Evolutionary conservation across 2,329 filamentous ascomycete species (phyloP).

Genomic region (Amesomyces nigricolor): DNA sequence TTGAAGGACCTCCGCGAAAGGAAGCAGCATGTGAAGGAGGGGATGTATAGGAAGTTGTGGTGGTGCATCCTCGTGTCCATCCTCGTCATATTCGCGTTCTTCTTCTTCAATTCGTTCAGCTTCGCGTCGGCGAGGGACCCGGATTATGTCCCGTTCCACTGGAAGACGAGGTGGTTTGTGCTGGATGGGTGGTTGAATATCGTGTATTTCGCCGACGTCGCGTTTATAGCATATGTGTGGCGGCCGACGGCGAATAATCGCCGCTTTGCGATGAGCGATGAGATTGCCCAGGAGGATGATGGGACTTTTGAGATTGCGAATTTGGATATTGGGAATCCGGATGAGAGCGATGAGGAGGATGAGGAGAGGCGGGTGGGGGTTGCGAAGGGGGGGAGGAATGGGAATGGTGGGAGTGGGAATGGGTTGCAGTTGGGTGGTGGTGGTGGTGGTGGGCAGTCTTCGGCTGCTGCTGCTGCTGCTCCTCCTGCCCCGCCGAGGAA

Average conservation of each 20-base stretch:
- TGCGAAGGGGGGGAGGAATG: slow-evolving; percentile 12
- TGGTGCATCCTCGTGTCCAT: slow-evolving; percentile 94
- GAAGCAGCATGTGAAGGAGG: slow-evolving; percentile 86
- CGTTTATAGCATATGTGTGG: slow-evolving; percentile 93
- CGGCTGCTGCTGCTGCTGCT: not conserved
- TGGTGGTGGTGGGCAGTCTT: not conserved
- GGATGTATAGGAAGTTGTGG: slow-evolving; percentile 98
- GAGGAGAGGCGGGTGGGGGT: slow-evolving; percentile 49
- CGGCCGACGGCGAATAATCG: slow-evolving; percentile 93
- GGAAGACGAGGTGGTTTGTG: slow-evolving; percentile 96
- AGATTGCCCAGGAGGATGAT: slow-evolving; percentile 97
- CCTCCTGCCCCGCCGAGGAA: not conserved
- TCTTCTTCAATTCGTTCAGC: slow-evolving; percentile 96
- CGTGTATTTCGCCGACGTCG: slow-evolving; percentile 90
- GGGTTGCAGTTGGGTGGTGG: not conserved
- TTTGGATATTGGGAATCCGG: slow-evolving; percentile 77
- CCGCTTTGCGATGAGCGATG: slow-evolving; percentile 97
- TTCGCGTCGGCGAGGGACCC: slow-evolving; percentile 81
- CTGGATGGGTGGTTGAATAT: slow-evolving; percentile 96
- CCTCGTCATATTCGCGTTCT: slow-evolving; percentile 93
- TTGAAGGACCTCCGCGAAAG: slow-evolving; percentile 94
- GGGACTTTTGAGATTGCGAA: slow-evolving; percentile 92
- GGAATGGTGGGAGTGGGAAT: not conserved
- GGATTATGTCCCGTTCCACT: slow-evolving; percentile 91
- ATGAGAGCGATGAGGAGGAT: slow-evolving; percentile 52